Percentiles rank a stretch among this genome's conserved stretches.
These are phyloP conservation scores for Trypanosoma platydactyli DNA, from an alignment of 208 protist species.

Conservation along the genomic window DNA sequence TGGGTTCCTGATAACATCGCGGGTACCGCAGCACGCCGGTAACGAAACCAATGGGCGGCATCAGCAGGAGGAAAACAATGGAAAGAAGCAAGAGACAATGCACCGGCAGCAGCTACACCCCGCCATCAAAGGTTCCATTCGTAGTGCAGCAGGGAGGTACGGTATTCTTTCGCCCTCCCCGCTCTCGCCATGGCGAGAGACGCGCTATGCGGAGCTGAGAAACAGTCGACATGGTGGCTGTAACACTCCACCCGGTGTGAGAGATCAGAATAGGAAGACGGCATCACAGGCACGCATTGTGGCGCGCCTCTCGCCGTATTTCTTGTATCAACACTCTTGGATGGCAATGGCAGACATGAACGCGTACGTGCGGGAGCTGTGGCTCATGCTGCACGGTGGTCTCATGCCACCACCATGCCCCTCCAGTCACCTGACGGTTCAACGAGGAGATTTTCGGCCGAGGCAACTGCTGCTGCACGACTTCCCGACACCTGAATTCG, in stretches of 20 bases:
- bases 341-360: not conserved
- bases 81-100: not conserved
- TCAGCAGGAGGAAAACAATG: not conserved
- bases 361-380: constrained; percentile 18
- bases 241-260: not conserved
- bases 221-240: not conserved
- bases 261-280: not conserved
- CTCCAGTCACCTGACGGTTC: constrained; percentile 18
- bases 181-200: constrained; percentile 8
- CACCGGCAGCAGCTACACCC: constrained; percentile 8
- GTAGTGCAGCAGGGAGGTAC: constrained; percentile 24
- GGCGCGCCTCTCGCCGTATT: constrained; percentile 5
- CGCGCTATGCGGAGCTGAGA: constrained; percentile 9
- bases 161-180: constrained; percentile 15
- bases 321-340: constrained; percentile 25
- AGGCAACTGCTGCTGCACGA: not conserved
- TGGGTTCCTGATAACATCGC: constrained; percentile 2
- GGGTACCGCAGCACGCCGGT: not conserved
- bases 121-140: constrained; percentile 12
- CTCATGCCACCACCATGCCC: not conserved
- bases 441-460: constrained; percentile 12
- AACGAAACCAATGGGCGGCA: not conserved
- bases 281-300: constrained; percentile 5
- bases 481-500: not conserved
- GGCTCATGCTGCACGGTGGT: constrained; percentile 12